A percentile compares a stretch with the other conserved stretches of the same genome.
These are phyloP conservation scores for Xerocomus subilludens DNA, from an alignment of 1,284 basidiomycete genomes.

Conservation along the genomic window DNA sequence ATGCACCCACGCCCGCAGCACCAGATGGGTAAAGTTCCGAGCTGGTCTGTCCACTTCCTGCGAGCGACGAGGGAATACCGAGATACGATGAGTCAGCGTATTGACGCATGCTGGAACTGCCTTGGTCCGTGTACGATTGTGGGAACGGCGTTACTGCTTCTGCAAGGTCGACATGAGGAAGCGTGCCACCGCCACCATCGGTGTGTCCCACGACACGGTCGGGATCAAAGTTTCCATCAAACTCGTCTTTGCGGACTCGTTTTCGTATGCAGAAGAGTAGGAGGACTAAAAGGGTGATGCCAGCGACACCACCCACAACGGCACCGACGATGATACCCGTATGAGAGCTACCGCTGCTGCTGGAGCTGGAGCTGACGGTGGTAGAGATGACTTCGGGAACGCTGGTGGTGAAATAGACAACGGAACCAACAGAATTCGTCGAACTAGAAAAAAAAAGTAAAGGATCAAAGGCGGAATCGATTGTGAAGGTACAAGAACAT, in stretches of 20 bases:
- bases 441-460: conserved; percentile 34
- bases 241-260: conserved; percentile 52
- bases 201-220: conserved; percentile 54
- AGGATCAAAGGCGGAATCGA: neutral
- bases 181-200: conserved; percentile 44
- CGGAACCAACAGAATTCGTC: conserved; percentile 42
- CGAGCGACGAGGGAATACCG: conserved; percentile 18
- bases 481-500: conserved; percentile 3
- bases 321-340: conserved; percentile 47
- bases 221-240: conserved; percentile 66
- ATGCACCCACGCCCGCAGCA: neutral
- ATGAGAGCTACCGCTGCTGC: conserved; percentile 27
- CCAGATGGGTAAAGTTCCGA: conserved; percentile 29
- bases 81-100: conserved; percentile 33
- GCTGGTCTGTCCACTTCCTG: conserved; percentile 13
- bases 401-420: conserved; percentile 37
- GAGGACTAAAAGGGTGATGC: conserved; percentile 35
- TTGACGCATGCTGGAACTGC: conserved; percentile 44
- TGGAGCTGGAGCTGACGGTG: conserved; percentile 6
- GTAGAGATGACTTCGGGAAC: conserved; percentile 35
- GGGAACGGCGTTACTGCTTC: conserved; percentile 56
- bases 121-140: conserved; percentile 29
- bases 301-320: conserved; percentile 47
- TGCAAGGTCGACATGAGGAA: conserved; percentile 56
- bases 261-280: conserved; percentile 45